These are phyloP conservation scores for Calvatia gigantea DNA, from an alignment of 768 basidiomycete genomes.

Conservation along the genomic window DNA sequence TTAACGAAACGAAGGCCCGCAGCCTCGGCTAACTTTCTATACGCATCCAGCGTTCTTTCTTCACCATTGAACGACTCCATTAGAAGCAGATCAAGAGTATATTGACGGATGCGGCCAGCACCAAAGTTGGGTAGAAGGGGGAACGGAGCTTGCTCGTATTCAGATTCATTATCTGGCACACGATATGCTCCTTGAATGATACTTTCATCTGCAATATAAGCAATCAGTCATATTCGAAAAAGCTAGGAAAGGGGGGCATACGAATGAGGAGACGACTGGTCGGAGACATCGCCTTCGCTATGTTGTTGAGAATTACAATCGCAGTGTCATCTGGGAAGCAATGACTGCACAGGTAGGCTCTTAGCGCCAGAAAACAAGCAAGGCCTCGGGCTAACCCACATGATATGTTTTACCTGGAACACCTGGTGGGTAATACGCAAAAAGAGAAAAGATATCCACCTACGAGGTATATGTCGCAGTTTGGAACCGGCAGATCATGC, in stretches of 20 bases:
- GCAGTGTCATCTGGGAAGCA: constrained; percentile 35
- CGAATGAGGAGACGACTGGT: constrained; percentile 34
- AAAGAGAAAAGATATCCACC: neutral
- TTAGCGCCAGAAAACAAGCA: no score
- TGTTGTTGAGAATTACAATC: constrained; percentile 29
- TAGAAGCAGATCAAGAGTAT: constrained; percentile 45
- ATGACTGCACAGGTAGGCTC: no score
- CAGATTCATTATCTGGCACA: neutral
- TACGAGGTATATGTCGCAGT: neutral
- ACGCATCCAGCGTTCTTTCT: constrained; percentile 39
- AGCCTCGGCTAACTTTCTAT: constrained; percentile 28
- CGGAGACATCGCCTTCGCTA: constrained; percentile 31
- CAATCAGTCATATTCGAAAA: neutral
- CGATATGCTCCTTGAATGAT: constrained; percentile 27
- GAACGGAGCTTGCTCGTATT: constrained; percentile 28
- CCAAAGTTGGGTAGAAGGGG: constrained; percentile 48
- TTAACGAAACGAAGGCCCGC: constrained; percentile 28
- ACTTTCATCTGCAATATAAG: constrained; percentile 31
- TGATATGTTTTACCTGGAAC: no score
- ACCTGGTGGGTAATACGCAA: constrained; percentile 9
- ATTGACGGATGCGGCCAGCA: constrained; percentile 32
- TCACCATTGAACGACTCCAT: constrained; percentile 35
- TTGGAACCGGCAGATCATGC: neutral
- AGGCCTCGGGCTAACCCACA: no score
- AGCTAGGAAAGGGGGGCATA: constrained; percentile 14